Evolutionary conservation across 495 filamentous ascomycete species (phyloP).

Genomic region (Daldinia vernicosa): DNA sequence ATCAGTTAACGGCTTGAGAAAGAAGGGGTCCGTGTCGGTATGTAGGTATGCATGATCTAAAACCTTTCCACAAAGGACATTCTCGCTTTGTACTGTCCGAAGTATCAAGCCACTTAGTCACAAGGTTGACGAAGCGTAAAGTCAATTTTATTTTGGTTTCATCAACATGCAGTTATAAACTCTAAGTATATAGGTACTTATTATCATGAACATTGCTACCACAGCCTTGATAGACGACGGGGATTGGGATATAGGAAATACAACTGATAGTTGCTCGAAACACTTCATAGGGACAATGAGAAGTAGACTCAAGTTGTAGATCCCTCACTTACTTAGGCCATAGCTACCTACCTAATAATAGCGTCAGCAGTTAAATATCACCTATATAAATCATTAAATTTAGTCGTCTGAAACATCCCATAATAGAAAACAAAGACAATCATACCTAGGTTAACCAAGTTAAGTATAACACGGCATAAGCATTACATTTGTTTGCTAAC

Average conservation of each 20-base stretch:
- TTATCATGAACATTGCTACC: no score
- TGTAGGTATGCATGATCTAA: neutral
- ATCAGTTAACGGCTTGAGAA: neutral
- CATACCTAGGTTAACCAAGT: neutral
- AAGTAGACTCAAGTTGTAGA: no score
- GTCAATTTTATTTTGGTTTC: neutral
- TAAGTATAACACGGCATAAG: neutral
- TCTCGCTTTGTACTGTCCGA: constrained; percentile 3
- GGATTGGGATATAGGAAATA: no score
- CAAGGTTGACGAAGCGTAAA: neutral
- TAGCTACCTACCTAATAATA: no score
- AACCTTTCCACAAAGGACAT: constrained; percentile 5
- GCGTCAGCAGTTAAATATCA: no score
- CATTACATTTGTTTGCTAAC: no score
- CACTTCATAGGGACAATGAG: no score
- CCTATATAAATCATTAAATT: no score
- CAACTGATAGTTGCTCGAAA: no score
- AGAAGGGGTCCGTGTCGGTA: neutral
- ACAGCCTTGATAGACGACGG: no score
- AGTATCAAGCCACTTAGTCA: neutral
- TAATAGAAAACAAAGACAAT: neutral
- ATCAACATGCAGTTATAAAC: neutral
- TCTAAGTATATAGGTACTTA: neutral
- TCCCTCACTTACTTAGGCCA: no score
- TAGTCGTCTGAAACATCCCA: no score